These are phyloP conservation scores for Acer saccharum DNA, from an alignment of 345 rosid species.

Conservation along the genomic window DNA sequence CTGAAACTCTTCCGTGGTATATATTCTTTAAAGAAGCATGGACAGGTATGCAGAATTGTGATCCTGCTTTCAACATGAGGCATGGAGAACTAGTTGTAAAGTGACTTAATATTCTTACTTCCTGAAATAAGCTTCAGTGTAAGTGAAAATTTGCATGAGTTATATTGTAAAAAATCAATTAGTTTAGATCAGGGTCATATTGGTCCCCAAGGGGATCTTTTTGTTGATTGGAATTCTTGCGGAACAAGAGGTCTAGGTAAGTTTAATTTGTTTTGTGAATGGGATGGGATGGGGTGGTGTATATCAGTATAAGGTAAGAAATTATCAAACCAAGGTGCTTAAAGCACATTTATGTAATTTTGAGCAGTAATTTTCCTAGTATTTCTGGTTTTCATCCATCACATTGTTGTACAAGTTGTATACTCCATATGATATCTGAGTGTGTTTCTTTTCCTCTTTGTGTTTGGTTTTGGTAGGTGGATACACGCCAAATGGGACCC, in stretches of 20 bases:
- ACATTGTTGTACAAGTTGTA: background rate
- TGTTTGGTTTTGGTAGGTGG: slow-evolving; percentile 47
- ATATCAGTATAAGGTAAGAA: background rate
- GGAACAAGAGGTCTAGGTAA: background rate
- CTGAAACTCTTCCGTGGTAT: background rate
- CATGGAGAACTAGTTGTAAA: background rate
- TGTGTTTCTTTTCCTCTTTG: background rate
- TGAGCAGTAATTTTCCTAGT: background rate
- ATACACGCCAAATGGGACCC: slow-evolving; percentile 60
- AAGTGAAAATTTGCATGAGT: background rate
- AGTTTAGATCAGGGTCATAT: background rate
- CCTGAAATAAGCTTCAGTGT: background rate
- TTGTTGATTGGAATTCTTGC: background rate
- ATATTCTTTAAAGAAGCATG: background rate
- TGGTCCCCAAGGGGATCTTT: background rate
- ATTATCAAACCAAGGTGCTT: background rate
- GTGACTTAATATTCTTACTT: background rate
- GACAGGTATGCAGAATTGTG: background rate
- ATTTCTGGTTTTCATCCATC: background rate
- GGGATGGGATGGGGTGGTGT: background rate
- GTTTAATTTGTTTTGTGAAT: too few relatives aligned
- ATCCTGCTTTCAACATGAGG: background rate
- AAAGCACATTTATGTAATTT: background rate
- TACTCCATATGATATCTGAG: background rate
- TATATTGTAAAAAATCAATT: background rate